phyloP scores from a whole-genome alignment of 192 early-diverging fungal genomes.

The Coemansia sp. region DNA sequence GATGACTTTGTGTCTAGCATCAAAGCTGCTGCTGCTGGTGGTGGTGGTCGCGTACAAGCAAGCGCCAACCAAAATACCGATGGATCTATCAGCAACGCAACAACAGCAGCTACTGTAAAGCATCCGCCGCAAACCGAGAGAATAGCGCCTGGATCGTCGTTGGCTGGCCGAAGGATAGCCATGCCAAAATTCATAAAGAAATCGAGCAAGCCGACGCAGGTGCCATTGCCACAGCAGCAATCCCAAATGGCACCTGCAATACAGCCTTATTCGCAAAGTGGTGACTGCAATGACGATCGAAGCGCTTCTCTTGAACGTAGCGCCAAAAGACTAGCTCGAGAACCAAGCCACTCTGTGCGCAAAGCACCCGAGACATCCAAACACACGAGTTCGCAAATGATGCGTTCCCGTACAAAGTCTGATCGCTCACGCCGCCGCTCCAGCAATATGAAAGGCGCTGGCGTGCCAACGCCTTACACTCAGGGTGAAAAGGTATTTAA shows the following conservation, averaged over 20 bases:
- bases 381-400: background rate
- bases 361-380: background rate
- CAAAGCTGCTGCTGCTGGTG: background rate
- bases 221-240: background rate
- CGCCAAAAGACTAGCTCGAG: background rate
- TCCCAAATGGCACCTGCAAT: background rate
- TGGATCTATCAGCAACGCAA: background rate
- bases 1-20: conserved; percentile 21
- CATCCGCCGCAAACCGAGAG: background rate
- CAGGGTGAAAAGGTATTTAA: background rate
- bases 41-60: background rate
- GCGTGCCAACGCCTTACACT: background rate
- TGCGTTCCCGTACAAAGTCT: background rate
- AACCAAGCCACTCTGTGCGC: background rate
- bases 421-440: conserved; percentile 4
- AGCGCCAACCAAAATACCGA: background rate
- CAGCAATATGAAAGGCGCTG: background rate
- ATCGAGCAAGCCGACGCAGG: background rate
- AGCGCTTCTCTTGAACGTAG: background rate
- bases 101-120: background rate
- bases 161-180: background rate
- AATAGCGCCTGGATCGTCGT: background rate
- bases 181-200: background rate
- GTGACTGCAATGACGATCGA: background rate
- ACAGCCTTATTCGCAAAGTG: background rate